Evolutionary conservation across 2,329 filamentous ascomycete genomes (phyloP), one percentile per base, ranked within the genome.

Genomic region (Alternaria sp.): DNA sequence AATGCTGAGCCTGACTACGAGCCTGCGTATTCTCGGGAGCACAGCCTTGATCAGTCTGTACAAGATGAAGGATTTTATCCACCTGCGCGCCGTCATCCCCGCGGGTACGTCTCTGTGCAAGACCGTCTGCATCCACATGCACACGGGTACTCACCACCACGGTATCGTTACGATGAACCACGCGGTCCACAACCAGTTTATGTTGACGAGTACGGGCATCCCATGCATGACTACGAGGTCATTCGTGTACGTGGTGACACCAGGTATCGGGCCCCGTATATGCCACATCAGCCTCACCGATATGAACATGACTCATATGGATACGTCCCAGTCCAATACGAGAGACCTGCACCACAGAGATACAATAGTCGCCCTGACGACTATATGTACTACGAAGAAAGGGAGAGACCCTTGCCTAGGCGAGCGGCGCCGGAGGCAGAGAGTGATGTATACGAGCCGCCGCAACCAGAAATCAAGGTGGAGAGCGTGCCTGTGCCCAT

Each of bases 101-200:
- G 72, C 8, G 76, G 75, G 8, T 79, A 80, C 32, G 70, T 78
- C 5, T 78, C 77, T 6, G 64, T 77, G 8, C 75, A 79, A 55
- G 77, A 79, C 25, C 74, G 75, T 19, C 64, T 70, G 10, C 55
- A 71, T 47, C 57, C 60, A 36, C 60, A 74, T 30, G 69, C 46
- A 15, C 52, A 73, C 30, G 71, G 70, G 9, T 73, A 73, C 46
- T 74, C 76, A 5, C 74, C 74, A 8, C 64, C 74, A 4, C 71
- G 77, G 28, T 72, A 70, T 55, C 76, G 73, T 19, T 79, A 77
- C 45, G 71, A 77, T 15, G 74, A 77, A 26, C 54, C 61, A 25
- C 69, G 71, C 15, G 72, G 70, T 3, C 69, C 74, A 17, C 75
- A 71, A 2, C 72, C 74, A 1, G 65, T 77, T 15, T 79, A 78